Conservation (phyloP, 2,329 filamentous ascomycete species). For the Pseudogymnoascus sp. region DNA sequence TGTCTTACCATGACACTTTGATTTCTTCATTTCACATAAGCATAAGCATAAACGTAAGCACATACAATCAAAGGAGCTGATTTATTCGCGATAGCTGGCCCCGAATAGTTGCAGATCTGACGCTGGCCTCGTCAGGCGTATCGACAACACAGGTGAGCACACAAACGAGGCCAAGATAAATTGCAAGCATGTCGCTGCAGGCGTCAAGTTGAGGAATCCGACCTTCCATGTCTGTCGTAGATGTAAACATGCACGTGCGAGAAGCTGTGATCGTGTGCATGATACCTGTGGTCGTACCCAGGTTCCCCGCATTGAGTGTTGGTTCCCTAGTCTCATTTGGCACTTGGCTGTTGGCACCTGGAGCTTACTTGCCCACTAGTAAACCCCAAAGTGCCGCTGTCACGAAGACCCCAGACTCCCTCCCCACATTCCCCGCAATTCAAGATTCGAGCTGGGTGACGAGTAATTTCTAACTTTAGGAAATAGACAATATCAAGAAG, state of each 20-base stretch:
- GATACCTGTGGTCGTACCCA: neutral
- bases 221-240: neutral
- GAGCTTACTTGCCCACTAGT: neutral
- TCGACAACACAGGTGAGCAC: neutral
- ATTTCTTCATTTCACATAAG: neutral
- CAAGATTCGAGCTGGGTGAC: neutral
- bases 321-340: neutral
- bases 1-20: neutral
- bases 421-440: neutral
- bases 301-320: neutral
- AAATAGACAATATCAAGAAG: neutral
- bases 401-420: neutral
- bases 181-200: neutral
- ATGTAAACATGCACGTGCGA: neutral
- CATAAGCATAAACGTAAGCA: constrained; percentile 3
- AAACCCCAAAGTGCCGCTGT: neutral
- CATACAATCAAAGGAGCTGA: neutral
- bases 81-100: neutral
- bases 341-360: neutral
- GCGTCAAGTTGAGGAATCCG: neutral
- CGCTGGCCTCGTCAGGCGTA: neutral
- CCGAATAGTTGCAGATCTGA: neutral
- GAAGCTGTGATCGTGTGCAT: neutral
- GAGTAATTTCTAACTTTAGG: neutral
- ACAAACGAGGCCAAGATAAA: neutral